These are phyloP conservation scores for Nephelium lappaceum DNA, from an alignment of 345 rosid species.

Conservation along the genomic window DNA sequence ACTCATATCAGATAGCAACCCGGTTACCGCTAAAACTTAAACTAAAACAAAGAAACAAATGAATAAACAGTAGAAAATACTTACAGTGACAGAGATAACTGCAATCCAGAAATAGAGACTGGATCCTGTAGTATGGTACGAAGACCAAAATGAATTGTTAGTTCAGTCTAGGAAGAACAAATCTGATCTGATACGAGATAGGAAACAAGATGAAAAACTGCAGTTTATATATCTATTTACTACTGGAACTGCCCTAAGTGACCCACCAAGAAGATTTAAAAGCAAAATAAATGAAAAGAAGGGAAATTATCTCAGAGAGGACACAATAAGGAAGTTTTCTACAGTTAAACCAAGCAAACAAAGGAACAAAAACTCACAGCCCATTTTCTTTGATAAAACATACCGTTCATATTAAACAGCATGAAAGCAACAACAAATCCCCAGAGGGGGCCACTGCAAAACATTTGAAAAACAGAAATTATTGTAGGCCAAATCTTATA, in stretches of 20 bases:
- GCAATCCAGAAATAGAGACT: conserved; percentile 99
- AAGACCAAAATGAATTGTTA: conserved; percentile 8
- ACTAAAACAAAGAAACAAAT: not conserved
- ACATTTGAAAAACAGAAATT: conserved; percentile 21
- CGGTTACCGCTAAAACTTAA: conserved; percentile 9
- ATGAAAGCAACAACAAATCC: conserved; percentile 94
- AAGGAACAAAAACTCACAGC: not conserved
- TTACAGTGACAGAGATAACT: conserved; percentile 75
- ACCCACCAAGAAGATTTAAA: not conserved
- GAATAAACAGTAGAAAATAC: conserved; percentile 24
- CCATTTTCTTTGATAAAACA: not conserved
- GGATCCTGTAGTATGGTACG: conserved; percentile 56
- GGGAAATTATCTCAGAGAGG: conserved; percentile 6
- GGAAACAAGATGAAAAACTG: conserved; percentile 5
- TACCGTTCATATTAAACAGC: conserved; percentile 91
- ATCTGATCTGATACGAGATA: conserved; percentile 1
- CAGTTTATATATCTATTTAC: not conserved
- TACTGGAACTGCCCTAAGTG: not conserved
- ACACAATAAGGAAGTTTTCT: not conserved
- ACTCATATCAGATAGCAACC: not conserved
- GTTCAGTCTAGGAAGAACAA: not conserved
- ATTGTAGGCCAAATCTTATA: conserved; percentile 25
- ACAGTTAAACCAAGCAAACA: conserved; percentile 3
- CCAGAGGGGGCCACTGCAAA: conserved; percentile 87
- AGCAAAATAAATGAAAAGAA: not conserved